Evolutionary conservation across 2,329 filamentous ascomycete species (phyloP).

Genomic region (Neopestalotiopsis rosae): DNA sequence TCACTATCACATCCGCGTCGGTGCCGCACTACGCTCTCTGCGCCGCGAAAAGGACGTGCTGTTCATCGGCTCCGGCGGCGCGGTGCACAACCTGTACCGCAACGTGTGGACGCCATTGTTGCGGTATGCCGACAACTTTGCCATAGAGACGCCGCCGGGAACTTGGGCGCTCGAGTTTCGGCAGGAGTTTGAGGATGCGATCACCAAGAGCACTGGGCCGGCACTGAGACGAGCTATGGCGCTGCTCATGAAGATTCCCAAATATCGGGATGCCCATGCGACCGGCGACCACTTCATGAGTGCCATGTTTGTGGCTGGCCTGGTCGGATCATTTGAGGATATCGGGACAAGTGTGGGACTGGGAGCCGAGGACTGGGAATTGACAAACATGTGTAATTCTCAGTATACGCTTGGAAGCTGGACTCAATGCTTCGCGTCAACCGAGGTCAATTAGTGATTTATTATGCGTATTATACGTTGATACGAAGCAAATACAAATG

Average conservation of each 20-base stretch:
- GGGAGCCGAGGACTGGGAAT: neutral
- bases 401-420: constrained; percentile 1
- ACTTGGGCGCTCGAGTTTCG: constrained; percentile 5
- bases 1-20: neutral
- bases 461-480: no score
- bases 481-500: no score
- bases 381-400: constrained; percentile 3
- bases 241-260: neutral
- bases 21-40: neutral
- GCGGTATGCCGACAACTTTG: neutral
- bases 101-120: neutral
- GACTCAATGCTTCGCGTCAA: neutral
- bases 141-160: neutral
- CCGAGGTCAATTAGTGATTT: no score
- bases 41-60: neutral
- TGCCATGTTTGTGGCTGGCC: neutral
- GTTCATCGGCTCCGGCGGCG: neutral
- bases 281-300: constrained; percentile 7
- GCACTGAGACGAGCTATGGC: neutral
- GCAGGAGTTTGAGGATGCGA: neutral
- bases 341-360: no score
- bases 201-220: neutral
- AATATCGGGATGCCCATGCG: neutral
- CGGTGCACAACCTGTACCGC: constrained; percentile 6
- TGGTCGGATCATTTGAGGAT: neutral